phyloP scores from a whole-genome alignment of 192 early-diverging fungal species.

The Backusella psychrophila region DNA sequence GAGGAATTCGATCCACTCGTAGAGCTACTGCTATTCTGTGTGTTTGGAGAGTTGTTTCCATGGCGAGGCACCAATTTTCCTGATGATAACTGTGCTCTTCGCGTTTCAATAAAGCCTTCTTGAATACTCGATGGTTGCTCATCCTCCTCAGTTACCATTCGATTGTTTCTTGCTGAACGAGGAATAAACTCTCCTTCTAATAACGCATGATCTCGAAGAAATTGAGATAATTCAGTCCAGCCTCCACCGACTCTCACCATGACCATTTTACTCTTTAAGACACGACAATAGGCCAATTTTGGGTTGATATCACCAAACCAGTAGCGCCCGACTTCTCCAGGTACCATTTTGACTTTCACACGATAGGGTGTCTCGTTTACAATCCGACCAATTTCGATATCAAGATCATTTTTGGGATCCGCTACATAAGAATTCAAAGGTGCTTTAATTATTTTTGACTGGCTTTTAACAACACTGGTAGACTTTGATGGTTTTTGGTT shows the following conservation, averaged over 20 bases:
- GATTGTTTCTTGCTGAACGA: neutral
- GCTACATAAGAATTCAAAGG: constrained; percentile 33
- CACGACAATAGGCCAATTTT: constrained; percentile 60
- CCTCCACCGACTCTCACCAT: constrained; percentile 68
- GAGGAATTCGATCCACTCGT: neutral
- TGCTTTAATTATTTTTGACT: neutral
- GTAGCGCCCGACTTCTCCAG: constrained; percentile 57
- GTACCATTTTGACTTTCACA: constrained; percentile 47
- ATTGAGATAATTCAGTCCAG: constrained; percentile 34
- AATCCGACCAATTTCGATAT: constrained; percentile 57
- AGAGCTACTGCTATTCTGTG: neutral
- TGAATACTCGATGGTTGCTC: constrained; percentile 12
- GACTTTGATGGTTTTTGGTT: constrained; percentile 9
- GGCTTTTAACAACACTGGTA: neutral
- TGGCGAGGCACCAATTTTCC: constrained; percentile 1
- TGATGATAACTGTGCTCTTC: constrained; percentile 4
- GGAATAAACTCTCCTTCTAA: constrained; percentile 33
- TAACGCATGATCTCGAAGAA: constrained; percentile 31
- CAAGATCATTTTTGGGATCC: constrained; percentile 51
- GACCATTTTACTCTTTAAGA: constrained; percentile 56
- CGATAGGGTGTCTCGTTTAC: constrained; percentile 55
- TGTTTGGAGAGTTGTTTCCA: neutral
- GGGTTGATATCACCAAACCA: constrained; percentile 65
- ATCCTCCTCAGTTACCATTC: constrained; percentile 23
- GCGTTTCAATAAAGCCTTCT: constrained; percentile 26